Evolutionary conservation across 306 rosid species (phyloP), one percentile per base, ranked within the genome.

Genomic region (Inga oerstediana): DNA sequence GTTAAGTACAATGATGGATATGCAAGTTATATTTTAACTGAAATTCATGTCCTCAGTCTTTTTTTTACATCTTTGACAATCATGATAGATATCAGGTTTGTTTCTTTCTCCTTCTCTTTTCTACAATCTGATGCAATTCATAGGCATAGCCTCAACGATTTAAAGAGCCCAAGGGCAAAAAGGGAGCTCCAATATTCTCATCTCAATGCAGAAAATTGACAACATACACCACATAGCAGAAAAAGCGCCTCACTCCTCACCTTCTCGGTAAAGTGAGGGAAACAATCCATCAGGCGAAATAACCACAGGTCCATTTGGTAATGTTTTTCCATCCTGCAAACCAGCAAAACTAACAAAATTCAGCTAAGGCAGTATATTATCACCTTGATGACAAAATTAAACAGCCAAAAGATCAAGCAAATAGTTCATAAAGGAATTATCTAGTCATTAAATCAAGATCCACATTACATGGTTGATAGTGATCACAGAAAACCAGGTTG

Each of bases 201-300:
- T 77, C 22, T 51, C 48, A 81, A 35, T 27, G 75, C 68, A 79
- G 85, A 43, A 65, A 80, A 73, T 34, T 64, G 46, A 61, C 51
- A 19, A 69, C 67, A 74, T 51, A 71, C 44, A 84, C 61, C 44
- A 61, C 58, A 74, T 27, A 62, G 39, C 6, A 71, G 69, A n/a
- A 84, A 71, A 84, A 74, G 76, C 32, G 78, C 37, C 82, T 86
- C 90, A 90, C 97, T 97, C 30, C 82, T 86, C 90, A 91, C 98
- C 99, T 93, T 96, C 99, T 45, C 98, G 97, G 86, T 22, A 90
- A 75, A 96, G 91, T 12, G 98, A 93, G 75, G 99, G 99, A 84
- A 96, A 92, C 77, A 96, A 85, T 73, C 99, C 99, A 76, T 96
- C 99, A 1, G 99, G 99, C n/a, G 99, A 96, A 79, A 96, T 96